Base-by-base conservation (phyloP, 805 yeast species). In the Yarrowia yakushimensis region DNA sequence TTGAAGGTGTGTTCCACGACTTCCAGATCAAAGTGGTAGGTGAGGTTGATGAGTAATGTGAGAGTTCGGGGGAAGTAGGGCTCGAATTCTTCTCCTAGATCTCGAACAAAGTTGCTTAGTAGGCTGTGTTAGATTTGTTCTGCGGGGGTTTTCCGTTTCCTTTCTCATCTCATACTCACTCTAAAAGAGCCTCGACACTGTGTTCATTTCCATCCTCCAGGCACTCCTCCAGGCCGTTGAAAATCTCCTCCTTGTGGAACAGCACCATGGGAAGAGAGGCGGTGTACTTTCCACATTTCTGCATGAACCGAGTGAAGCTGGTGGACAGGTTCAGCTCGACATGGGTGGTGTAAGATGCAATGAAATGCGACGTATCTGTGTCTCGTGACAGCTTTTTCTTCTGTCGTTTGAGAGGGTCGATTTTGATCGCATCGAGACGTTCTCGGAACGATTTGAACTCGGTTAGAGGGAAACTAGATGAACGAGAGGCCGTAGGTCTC, bases 81-180 rank as follows among this genome's bases (percentile, higher is more conserved):
- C 77, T 90, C 81, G 70, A 92, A 94, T 67, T 93, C 98, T 2
- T 93, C 86, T 10, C 97, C 97, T 65, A 93, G 76, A 76, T 93
- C 99, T 68, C 90, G 97, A 41, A 91, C 85, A 68, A 94, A 87
- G 69, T 91, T 96, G 0, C 96, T 82, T 23, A 91, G 72, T 10
- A 88, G 75, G 69, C 73, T 70, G 34, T 12, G 37, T 27, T 22
- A 50, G 59, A 15, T 25, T 8, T 25, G 27, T 25, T 5, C 8
- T n/a, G n/a, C 27, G 27, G 27, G 27, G 27, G 8, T 8, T 25
- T 25, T 8, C 27, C n/a, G n/a, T 25, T 28, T 12, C 11, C 33
- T 2, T 12, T 12, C 33, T 10, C 22, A 3, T 11, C 20, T 12
- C 11, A 20, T 18, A 67, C 73, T 41, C 69, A 71, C 71, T 94